Conservation (phyloP, 2,329 filamentous ascomycete genomes). For the Colletotrichum orchidophilum region DNA sequence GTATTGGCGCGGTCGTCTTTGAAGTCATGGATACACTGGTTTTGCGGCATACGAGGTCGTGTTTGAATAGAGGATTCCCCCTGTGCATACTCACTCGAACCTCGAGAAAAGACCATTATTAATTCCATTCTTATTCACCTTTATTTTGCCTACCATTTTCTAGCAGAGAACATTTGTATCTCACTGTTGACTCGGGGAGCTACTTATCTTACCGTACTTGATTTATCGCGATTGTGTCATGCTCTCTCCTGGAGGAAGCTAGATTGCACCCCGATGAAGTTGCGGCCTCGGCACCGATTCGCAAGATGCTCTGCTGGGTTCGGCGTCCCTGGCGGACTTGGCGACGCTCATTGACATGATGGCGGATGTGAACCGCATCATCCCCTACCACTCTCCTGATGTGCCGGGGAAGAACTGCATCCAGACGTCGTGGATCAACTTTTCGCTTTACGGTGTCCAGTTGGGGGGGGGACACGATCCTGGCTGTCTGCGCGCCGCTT, state of each 20-base stretch:
- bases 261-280: constrained; percentile 28
- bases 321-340: constrained; percentile 43
- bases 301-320: constrained; percentile 44
- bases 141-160: not conserved
- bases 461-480: constrained; percentile 43
- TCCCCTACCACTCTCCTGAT: constrained; percentile 45
- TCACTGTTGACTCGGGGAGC: no score
- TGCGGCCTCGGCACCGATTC: constrained; percentile 39
- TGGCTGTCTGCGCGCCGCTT: constrained; percentile 43
- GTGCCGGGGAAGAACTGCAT: constrained; percentile 46
- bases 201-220: no score
- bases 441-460: constrained; percentile 43
- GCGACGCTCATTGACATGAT: constrained; percentile 44
- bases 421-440: constrained; percentile 45
- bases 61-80: constrained; percentile 2
- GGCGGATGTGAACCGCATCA: constrained; percentile 43
- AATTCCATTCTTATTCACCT: not conserved
- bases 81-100: not conserved
- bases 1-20: not conserved
- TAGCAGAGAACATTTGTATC: no score
- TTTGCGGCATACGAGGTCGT: not conserved
- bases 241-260: not conserved
- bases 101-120: not conserved
- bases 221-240: not conserved
- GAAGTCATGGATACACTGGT: constrained; percentile 1